Percentiles rank a stretch among this genome's conserved stretches.
phyloP scores from a whole-genome alignment of 139 green algal genomes.

The Tetratostichococcus sp. region DNA sequence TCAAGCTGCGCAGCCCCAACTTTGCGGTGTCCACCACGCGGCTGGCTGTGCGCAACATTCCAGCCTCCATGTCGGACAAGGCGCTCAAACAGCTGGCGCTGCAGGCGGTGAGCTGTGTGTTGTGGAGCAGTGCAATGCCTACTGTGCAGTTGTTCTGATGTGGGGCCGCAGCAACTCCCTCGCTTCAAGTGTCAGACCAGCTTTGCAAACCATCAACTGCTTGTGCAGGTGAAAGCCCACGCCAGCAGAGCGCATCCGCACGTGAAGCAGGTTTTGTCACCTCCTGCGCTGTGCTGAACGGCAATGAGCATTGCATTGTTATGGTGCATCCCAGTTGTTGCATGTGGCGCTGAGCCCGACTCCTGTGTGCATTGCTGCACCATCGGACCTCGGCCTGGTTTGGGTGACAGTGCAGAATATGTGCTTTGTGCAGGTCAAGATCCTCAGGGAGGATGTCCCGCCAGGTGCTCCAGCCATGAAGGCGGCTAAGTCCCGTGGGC shows the following conservation, averaged over 20 bases:
- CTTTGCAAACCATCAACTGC: background rate
- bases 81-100: constrained; percentile 51
- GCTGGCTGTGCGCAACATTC: constrained; percentile 84
- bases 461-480: constrained; percentile 3
- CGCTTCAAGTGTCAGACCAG: too few species aligned
- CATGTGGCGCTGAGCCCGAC: too few species aligned
- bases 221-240: constrained; percentile 60
- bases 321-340: background rate
- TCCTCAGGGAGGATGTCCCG: constrained; percentile 63
- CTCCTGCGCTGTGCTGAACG: too few species aligned
- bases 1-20: constrained; percentile 90
- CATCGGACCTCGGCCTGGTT: too few species aligned
- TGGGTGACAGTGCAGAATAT: too few species aligned
- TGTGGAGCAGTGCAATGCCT: too few species aligned
- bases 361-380: too few species aligned
- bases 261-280: constrained; percentile 45
- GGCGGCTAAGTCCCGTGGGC: constrained; percentile 43
- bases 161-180: too few species aligned
- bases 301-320: too few species aligned
- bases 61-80: constrained; percentile 55
- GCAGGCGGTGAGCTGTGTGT: constrained; percentile 46
- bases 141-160: too few species aligned
- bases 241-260: constrained; percentile 75
- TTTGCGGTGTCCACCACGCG: constrained; percentile 82
- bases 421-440: constrained; percentile 88